Evolutionary conservation across 2,329 filamentous ascomycete genomes (phyloP).

Genomic region (Hypoxylon sp.): DNA sequence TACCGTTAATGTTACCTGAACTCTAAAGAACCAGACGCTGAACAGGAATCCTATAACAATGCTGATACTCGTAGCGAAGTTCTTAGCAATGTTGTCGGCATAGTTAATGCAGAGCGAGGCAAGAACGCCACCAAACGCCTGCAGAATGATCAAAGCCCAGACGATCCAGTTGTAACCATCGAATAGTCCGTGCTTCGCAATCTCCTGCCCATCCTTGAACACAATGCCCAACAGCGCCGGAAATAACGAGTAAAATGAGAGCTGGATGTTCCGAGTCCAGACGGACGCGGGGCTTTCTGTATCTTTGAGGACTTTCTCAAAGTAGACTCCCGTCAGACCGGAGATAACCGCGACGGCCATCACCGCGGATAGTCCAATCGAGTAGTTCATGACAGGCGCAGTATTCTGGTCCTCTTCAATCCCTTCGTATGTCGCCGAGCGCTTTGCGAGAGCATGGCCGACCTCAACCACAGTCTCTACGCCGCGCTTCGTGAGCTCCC

Average conservation of each 20-base stretch:
- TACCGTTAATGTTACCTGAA: conserved; percentile 80
- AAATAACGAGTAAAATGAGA: conserved; percentile 94
- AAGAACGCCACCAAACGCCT: conserved; percentile 88
- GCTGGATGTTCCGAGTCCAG: conserved; percentile 95
- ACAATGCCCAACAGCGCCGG: conserved; percentile 89
- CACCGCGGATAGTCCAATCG: conserved; percentile 83
- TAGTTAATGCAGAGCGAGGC: conserved; percentile 86
- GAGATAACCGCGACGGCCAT: conserved; percentile 84
- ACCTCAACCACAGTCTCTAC: conserved; percentile 57
- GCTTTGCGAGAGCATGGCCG: conserved; percentile 67
- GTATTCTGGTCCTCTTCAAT: conserved; percentile 77
- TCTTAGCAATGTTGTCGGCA: conserved; percentile 92
- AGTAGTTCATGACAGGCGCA: conserved; percentile 77
- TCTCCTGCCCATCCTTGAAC: conserved; percentile 87
- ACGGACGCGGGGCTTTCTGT: conserved; percentile 81
- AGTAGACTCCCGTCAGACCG: conserved; percentile 87
- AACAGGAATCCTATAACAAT: conserved; percentile 89
- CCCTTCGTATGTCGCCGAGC: conserved; percentile 91
- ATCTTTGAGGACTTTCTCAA: conserved; percentile 93
- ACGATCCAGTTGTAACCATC: conserved; percentile 94
- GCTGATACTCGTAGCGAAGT: conserved; percentile 92
- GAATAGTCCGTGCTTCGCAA: conserved; percentile 90
- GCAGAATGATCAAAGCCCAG: conserved; percentile 86
- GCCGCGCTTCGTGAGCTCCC: conserved; percentile 66
- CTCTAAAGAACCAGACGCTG: conserved; percentile 88